Conservation (phyloP, 192 early-diverging fungal species). For the Gaertneriomyces sp. region DNA sequence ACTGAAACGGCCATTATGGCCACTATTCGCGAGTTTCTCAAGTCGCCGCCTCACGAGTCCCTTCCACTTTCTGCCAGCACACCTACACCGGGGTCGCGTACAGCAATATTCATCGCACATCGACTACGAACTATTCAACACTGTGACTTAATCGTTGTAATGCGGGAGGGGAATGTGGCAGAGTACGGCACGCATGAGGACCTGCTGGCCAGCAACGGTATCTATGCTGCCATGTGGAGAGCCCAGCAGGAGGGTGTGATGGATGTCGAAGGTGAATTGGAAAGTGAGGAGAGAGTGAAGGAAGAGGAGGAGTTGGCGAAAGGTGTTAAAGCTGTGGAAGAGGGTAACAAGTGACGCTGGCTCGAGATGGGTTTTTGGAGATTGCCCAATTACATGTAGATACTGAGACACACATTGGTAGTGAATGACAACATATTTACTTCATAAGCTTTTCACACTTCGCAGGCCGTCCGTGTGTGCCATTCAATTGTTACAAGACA, state of each 20-base stretch:
- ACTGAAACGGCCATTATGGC: conserved; percentile 53
- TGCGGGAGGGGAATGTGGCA: conserved; percentile 77
- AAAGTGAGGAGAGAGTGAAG: conserved; percentile 12
- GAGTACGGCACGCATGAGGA: conserved; percentile 85
- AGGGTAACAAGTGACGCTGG: too few relatives aligned
- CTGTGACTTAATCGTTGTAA: conserved; percentile 88
- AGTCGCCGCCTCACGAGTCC: neutral
- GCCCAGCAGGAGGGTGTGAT: conserved; percentile 50
- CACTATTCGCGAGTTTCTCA: conserved; percentile 42
- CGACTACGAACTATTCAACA: conserved; percentile 84
- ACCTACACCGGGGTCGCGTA: conserved; percentile 41
- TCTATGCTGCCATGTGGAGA: conserved; percentile 89
- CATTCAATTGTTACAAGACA: too few relatives aligned
- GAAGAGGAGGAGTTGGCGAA: conserved; percentile 20
- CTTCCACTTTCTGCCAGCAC: too few relatives aligned
- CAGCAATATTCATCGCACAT: conserved; percentile 94
- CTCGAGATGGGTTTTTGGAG: too few relatives aligned
- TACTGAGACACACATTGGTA: too few relatives aligned
- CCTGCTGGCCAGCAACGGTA: conserved; percentile 61
- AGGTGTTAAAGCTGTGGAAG: too few relatives aligned
- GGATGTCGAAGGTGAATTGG: neutral
- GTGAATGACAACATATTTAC: too few relatives aligned
- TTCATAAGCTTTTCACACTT: too few relatives aligned
- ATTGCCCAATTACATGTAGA: too few relatives aligned
- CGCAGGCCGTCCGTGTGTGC: too few relatives aligned